Base-by-base conservation (phyloP, 1,139 yeast genomes). In the Saccharomyces pastorianus region DNA sequence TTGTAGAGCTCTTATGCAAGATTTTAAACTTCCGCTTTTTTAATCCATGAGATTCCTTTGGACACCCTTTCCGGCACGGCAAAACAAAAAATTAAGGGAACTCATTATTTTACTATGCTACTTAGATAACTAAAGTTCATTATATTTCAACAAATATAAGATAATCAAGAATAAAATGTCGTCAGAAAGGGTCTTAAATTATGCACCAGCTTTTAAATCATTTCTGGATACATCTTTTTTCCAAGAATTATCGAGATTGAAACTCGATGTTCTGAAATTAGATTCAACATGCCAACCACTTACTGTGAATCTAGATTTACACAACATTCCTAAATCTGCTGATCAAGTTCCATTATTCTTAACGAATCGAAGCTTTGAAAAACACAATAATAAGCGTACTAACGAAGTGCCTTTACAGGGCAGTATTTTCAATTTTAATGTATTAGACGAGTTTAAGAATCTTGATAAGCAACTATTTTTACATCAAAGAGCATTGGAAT, bases 151-250 rank as follows among this genome's bases (percentile, higher is more conserved):
- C 20, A 17, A 17, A 20, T 5, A 28, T 14, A 25, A 8, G 31
- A 20, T n/a, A 28, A 42, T n/a, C 26, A 26, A 42, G 55, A 58
- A n/a, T 49, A 8, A 5, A 47, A 7, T 52, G 55, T 48, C 50
- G 11, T 34, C 46, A 13, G 31, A 31, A 13, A 48, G 17, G 4
- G 42, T 52, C 27, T 59, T 79, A 38, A 75, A 75, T 59, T 84
- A 76, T 68, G 76, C 81, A 0, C 56, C 63, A 4, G 80, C 88
- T 0, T 71, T 83, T 27, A 82, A 79, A 57, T 85, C 96, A 1
- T 86, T 86, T 67, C 83, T 86, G 34, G 97, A 91, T 64, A 82
- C 96, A 0, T 81, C 96, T 0, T 93, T 93, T 70, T 93, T 93
- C 73, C 83, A 85, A 48, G 80, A 79, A 60, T 76, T 93, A 71